Conservation (phyloP, 805 yeast species). For the Candida vaughaniae region DNA sequence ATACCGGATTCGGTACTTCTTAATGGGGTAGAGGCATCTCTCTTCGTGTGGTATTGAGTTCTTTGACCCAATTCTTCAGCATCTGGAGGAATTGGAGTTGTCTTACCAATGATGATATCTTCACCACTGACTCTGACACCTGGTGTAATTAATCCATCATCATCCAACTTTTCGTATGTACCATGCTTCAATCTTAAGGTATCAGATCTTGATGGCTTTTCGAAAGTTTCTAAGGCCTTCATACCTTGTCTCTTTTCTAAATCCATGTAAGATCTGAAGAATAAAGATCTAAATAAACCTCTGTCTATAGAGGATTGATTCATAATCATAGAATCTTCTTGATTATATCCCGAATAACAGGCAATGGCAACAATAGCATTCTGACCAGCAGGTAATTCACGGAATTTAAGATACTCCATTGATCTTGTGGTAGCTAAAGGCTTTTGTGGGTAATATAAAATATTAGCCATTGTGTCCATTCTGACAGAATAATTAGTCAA, state of each 20-base stretch:
- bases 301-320: slow-evolving; percentile 96
- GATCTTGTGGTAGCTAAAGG: slow-evolving; percentile 97
- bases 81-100: slow-evolving; percentile 99
- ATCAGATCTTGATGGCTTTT: slow-evolving; percentile 92
- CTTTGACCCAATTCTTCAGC: slow-evolving; percentile 98
- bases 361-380: slow-evolving; percentile 98
- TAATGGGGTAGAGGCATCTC: slow-evolving; percentile 97
- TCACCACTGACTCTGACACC: slow-evolving; percentile 99
- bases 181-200: slow-evolving; percentile 96
- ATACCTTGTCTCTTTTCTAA: slow-evolving; percentile 98
- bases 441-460: slow-evolving; percentile 94
- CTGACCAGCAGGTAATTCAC: slow-evolving; percentile 99
- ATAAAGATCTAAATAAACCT: slow-evolving; percentile 92
- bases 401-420: slow-evolving; percentile 94
- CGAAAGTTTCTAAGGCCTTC: slow-evolving; percentile 97
- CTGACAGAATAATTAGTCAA: slow-evolving; percentile 92
- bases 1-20: slow-evolving; percentile 97
- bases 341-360: slow-evolving; percentile 98
- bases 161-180: slow-evolving; percentile 96
- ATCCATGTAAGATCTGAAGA: slow-evolving; percentile 97
- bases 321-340: slow-evolving; percentile 99
- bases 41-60: slow-evolving; percentile 95
- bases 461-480: slow-evolving; percentile 99
- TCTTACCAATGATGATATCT: slow-evolving; percentile 97
- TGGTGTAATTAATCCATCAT: slow-evolving; percentile 96